Base-by-base conservation (phyloP, 257 asterid species). In the Datura wrightii region DNA sequence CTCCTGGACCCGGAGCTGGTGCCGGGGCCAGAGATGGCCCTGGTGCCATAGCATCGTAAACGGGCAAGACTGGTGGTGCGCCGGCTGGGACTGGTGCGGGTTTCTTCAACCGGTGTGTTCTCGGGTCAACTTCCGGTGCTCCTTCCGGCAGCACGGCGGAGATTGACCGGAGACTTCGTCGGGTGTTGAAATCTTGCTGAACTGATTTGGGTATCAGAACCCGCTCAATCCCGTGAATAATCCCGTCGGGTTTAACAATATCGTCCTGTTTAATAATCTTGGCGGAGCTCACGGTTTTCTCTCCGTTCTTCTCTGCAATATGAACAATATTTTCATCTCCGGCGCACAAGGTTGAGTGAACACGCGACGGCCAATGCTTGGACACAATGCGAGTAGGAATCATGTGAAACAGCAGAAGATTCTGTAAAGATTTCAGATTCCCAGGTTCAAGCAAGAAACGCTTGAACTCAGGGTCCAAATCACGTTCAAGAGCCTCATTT, bases 1-100 rank as follows among this genome's bases (percentile, higher is more conserved):
- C 97, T 1, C 99, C 99, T 0, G 99, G 99, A 0, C 98, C 98
- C 0, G 99, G 99, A 0, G 99, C 98, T 0, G 98, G 96, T 0
- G 98, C 98, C 9, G 99, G 99, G 11, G 88, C 81, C 53, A 86
- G 34, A 5, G 88, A 83, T 19, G 88, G 88, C 9, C 88, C 88
- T 2, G 88, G 86, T 0, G 86, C 86, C 78, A 86, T 3, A 0
- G 88, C 86, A n/a, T 65, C 84, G 67, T 76, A 76, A 0, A 86
- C 74, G 4, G 88, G 88, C 41, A 86, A 60, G 6, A 70, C 84
- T 0, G 88, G 88, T 3, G 88, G 86, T 2, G 88, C 67, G n/a
- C 88, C 86, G 19, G 84, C 84, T 2, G 86, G 84, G 3, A 66
- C 78, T 1, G 79, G 41, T 5, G 80, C 62, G 2, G 84, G 86